Conservation (phyloP, 345 rosid species). For the Capsella bursapastoris region DNA sequence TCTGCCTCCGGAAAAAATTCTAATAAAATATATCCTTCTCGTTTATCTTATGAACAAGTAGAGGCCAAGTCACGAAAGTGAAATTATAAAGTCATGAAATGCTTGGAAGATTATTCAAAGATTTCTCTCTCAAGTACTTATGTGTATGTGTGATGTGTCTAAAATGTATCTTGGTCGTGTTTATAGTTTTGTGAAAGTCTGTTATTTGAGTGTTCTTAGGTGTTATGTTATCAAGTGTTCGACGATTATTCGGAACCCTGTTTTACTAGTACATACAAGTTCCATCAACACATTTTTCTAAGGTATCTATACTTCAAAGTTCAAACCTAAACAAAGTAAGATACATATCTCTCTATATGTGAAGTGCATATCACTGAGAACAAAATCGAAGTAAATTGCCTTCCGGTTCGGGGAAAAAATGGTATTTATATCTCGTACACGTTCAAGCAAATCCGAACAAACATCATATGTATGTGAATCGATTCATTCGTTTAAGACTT, state of each 20-base stretch:
- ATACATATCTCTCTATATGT: neutral
- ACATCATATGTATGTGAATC: neutral
- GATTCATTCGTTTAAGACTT: slow-evolving; percentile 30
- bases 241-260: neutral
- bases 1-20: slow-evolving; percentile 8
- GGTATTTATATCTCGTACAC: too few species aligned
- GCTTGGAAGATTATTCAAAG: slow-evolving; percentile 12
- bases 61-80: slow-evolving; percentile 9
- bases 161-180: slow-evolving; percentile 13
- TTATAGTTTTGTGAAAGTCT: neutral
- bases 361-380: too few species aligned
- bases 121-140: slow-evolving; percentile 13
- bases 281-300: neutral
- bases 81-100: neutral
- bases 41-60: slow-evolving; percentile 22
- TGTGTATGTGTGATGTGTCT: slow-evolving; percentile 15
- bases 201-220: neutral
- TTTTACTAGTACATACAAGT: neutral
- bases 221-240: neutral
- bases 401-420: neutral
- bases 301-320: too few species aligned
- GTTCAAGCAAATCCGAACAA: neutral
- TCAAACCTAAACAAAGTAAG: neutral
- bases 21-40: slow-evolving; percentile 33
- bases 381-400: neutral